phyloP scores from a whole-genome alignment of 202 grass and related monocot genomes.

The Setaria italica region DNA sequence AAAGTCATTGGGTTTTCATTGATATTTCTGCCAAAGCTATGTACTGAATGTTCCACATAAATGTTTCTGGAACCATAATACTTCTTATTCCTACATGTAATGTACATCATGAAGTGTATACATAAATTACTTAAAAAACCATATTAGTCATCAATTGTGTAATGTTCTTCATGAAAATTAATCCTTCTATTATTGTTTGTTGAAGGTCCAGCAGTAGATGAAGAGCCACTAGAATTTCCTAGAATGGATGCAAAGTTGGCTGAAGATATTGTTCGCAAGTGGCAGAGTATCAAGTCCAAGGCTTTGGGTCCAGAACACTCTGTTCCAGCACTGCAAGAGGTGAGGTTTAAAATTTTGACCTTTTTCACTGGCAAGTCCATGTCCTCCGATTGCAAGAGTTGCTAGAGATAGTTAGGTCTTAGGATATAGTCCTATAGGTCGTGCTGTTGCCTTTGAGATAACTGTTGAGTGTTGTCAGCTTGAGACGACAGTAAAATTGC shows the following conservation, averaged over 20 bases:
- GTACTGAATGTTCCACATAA: conserved; percentile 4
- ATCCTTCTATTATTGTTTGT: conserved; percentile 26
- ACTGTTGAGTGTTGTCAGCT: neutral
- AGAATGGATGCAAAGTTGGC: conserved; percentile 87
- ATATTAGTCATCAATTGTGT: neutral
- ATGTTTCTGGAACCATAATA: neutral
- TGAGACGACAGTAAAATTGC: neutral
- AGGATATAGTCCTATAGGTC: neutral
- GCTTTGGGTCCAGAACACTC: conserved; percentile 83
- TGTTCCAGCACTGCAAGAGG: conserved; percentile 67
- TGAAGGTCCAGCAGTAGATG: conserved; percentile 50
- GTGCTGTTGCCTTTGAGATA: neutral
- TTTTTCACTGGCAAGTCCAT: neutral
- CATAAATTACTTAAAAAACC: neutral
- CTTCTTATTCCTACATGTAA: neutral
- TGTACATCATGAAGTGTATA: neutral
- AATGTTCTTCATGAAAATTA: neutral
- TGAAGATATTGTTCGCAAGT: conserved; percentile 77
- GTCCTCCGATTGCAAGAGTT: neutral
- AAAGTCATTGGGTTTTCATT: conserved; percentile 4
- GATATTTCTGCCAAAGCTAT: neutral
- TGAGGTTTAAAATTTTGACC: conserved; percentile 33
- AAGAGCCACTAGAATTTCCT: conserved; percentile 54
- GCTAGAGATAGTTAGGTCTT: neutral
- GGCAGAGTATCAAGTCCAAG: conserved; percentile 90